phyloP scores from a whole-genome alignment of 2,329 filamentous ascomycete species.

The Clonostachys byssicola region DNA sequence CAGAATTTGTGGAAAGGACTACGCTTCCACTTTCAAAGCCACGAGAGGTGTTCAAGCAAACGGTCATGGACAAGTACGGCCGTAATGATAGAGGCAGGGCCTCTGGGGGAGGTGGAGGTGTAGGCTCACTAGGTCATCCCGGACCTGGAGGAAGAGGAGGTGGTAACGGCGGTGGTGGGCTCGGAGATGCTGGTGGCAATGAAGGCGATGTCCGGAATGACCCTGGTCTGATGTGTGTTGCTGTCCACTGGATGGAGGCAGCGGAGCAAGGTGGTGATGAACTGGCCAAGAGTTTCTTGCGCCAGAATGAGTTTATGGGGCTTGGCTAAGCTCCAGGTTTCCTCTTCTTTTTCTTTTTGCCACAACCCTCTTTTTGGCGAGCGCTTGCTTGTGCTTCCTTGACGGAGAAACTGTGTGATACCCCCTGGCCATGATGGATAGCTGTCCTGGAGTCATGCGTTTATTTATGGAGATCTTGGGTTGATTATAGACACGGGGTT shows the following conservation, averaged over 20 bases:
- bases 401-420: too few species aligned
- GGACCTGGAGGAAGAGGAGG: conserved; percentile 12
- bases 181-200: conserved; percentile 19
- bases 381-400: too few species aligned
- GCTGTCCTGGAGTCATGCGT: too few species aligned
- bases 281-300: conserved; percentile 76
- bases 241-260: conserved; percentile 95
- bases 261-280: conserved; percentile 83
- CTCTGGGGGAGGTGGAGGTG: conserved; percentile 10
- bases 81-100: conserved; percentile 23
- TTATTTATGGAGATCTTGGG: too few species aligned
- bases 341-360: not conserved
- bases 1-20: conserved; percentile 76
- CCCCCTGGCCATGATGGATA: too few species aligned
- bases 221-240: conserved; percentile 86
- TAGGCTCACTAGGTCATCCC: conserved; percentile 13
- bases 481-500: too few species aligned
- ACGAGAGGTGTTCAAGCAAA: conserved; percentile 84
- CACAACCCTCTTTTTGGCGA: too few species aligned
- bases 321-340: not conserved
- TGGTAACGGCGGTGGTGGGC: conserved; percentile 4
- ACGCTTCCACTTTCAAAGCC: conserved; percentile 82
- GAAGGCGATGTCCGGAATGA: conserved; percentile 62
- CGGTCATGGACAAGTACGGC: conserved; percentile 70
- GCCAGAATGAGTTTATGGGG: conserved; percentile 48